Percentiles rank a stretch among this genome's conserved stretches.
Evolutionary conservation across 2,329 filamentous ascomycete species (phyloP).

Genomic region (Colletotrichum lini): DNA sequence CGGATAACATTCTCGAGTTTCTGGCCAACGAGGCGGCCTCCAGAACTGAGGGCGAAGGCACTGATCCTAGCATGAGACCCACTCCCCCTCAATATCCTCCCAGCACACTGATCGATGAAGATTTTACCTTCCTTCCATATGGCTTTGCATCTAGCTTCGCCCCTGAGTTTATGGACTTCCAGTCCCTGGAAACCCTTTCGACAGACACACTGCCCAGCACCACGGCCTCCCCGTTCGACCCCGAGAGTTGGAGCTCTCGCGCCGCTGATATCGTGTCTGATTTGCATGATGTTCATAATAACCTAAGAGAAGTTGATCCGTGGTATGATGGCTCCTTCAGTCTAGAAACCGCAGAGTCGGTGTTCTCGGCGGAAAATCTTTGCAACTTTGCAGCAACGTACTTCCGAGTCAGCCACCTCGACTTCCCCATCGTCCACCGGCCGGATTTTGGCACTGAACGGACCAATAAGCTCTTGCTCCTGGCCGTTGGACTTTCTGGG

Average conservation of each 20-base stretch:
- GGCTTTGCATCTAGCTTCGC: conserved; percentile 6
- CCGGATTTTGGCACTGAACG: conserved; percentile 44
- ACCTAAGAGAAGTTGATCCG: conserved; percentile 35
- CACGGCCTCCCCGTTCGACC: not conserved
- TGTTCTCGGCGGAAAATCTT: conserved; percentile 45
- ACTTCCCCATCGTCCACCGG: conserved; percentile 49
- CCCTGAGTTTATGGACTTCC: conserved; percentile 24
- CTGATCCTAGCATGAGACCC: conserved; percentile 19
- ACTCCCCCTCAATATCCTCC: not conserved
- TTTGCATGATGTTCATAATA: conserved; percentile 25
- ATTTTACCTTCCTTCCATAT: conserved; percentile 26
- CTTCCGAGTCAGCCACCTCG: conserved; percentile 47
- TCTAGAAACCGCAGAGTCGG: conserved; percentile 34
- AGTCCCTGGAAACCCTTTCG: not conserved
- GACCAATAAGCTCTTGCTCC: conserved; percentile 39
- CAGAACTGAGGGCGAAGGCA: conserved; percentile 34
- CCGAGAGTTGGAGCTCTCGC: not conserved
- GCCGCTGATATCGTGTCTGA: conserved; percentile 15
- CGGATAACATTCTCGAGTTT: conserved; percentile 45
- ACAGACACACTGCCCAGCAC: not conserved
- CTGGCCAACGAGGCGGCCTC: conserved; percentile 40
- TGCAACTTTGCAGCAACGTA: conserved; percentile 44
- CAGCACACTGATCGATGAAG: conserved; percentile 21
- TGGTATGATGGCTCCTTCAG: conserved; percentile 42
- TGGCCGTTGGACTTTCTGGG: conserved; percentile 43